phyloP scores from a whole-genome alignment of 805 yeast genomes.

The Cyberlindnera xishuangbannaensis region DNA sequence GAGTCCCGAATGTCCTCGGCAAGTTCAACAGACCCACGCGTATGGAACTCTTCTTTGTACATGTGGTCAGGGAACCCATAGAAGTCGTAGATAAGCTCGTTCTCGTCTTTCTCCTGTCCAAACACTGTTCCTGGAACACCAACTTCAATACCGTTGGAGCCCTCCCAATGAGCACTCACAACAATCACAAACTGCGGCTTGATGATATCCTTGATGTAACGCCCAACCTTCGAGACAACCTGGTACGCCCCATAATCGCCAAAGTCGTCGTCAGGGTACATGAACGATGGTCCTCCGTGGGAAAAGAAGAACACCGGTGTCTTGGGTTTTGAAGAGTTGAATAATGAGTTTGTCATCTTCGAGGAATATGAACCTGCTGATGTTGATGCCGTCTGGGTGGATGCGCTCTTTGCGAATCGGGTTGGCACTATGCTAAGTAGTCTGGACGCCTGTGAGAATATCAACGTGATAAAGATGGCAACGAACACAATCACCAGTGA shows the following conservation, averaged over 20 bases:
- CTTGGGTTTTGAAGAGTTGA: constrained; percentile 16
- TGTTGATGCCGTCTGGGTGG: too few species aligned
- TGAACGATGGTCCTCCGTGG: constrained; percentile 84
- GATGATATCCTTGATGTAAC: constrained; percentile 37
- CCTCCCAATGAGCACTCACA: constrained; percentile 79
- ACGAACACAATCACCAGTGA: too few species aligned
- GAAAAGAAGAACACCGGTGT: constrained; percentile 63
- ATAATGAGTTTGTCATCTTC: constrained; percentile 11
- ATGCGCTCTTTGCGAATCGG: too few species aligned
- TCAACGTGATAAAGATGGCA: too few species aligned
- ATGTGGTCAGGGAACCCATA: constrained; percentile 62
- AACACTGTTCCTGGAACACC: constrained; percentile 33
- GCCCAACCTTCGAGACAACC: constrained; percentile 44
- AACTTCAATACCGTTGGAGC: constrained; percentile 42
- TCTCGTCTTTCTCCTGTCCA: constrained; percentile 28
- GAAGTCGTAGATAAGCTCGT: constrained; percentile 66
- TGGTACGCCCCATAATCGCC: constrained; percentile 58
- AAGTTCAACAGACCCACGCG: constrained; percentile 37
- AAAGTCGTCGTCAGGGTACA: constrained; percentile 44
- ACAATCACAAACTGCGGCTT: constrained; percentile 64
- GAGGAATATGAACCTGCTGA: too few species aligned
- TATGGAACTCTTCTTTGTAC: constrained; percentile 58
- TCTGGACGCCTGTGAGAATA: too few species aligned
- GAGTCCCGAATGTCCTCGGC: constrained; percentile 40
- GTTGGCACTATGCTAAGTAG: too few species aligned